Evolutionary conservation across 805 yeast genomes (phyloP).

Genomic region (Candida vartiovaarae): DNA sequence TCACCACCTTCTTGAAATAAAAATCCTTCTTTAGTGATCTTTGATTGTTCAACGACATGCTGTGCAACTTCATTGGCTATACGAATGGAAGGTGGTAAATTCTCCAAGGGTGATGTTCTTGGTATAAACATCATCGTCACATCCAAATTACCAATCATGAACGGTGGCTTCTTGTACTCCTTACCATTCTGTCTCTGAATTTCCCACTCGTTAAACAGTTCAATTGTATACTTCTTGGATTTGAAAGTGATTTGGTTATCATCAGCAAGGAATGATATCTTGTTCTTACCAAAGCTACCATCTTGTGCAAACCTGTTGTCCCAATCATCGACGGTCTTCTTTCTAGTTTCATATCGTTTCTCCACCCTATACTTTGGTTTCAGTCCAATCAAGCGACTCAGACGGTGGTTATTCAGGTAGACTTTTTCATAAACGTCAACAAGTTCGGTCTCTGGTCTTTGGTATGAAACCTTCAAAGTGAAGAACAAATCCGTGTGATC

Average conservation of each 20-base stretch:
- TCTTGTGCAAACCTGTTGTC: conserved; percentile 63
- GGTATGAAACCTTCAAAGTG: conserved; percentile 64
- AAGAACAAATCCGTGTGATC: conserved; percentile 56
- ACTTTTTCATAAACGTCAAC: conserved; percentile 56
- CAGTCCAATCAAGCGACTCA: conserved; percentile 39
- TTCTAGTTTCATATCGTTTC: conserved; percentile 42
- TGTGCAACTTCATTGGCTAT: conserved; percentile 39
- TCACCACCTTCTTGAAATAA: conserved; percentile 92
- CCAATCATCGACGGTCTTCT: conserved; percentile 50
- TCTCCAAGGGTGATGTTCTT: conserved; percentile 50
- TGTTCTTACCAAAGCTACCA: conserved; percentile 84
- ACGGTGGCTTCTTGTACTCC: conserved; percentile 38
- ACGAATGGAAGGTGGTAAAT: conserved; percentile 63
- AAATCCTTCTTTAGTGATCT: conserved; percentile 50
- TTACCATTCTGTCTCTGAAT: conserved; percentile 25
- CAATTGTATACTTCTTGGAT: conserved; percentile 44
- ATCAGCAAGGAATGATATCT: conserved; percentile 54
- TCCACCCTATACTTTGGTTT: conserved; percentile 30
- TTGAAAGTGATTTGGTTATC: conserved; percentile 49
- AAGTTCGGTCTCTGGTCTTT: conserved; percentile 36
- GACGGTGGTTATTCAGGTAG: conserved; percentile 37
- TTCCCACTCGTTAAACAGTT: conserved; percentile 82
- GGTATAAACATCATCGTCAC: conserved; percentile 66
- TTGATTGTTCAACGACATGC: conserved; percentile 30
- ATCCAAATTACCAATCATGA: conserved; percentile 58